Base-by-base conservation (phyloP, 176 grass and related monocot genomes). In the Carex parvula region DNA sequence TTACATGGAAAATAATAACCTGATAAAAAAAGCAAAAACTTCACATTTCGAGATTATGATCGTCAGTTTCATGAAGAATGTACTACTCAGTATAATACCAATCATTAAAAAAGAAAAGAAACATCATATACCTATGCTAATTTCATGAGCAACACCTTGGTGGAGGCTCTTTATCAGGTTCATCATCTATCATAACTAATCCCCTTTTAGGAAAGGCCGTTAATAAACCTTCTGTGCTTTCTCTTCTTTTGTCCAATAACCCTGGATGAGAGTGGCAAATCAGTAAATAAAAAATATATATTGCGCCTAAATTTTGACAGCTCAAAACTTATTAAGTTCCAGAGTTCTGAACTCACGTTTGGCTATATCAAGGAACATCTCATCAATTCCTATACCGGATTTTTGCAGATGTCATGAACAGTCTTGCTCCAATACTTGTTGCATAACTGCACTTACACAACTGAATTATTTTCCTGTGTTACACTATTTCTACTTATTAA, bases 361-460 rank as follows among this genome's bases (percentile, higher is more conserved):
- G 41, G 87, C 87, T 87, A 97, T 91, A 80, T 97, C 86, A 85
- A 85, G 82, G 77, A 93, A 97, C 64, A 85, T 58, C 24, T 91
- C 87, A 68, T 97, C 81, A 3, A 91, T 91, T 83, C 91, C 91
- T 73, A 59, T 84, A 21, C 91, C 94, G 21, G 72, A n/a, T 64
- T 93, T 96, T 96, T 42, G 94, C 91, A 85, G 91, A 96, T 77
- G 94, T 93, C 29, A 96, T 62, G 60, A 96, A 91, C 85, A 89
- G 81, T 42, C 29, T 89, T 85, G 89, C 81, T 41, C 87, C 89
- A 26, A 93, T 96, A 82, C 82, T 83, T 88, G 84, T 84, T 81
- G 91, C 89, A 87, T 89, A 93, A 35, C 94, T 96, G 84, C 41
- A 84, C 30, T 84, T 60, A 56, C 46, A 74, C 53, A 61, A 84